These are phyloP conservation scores for Fonsecaea pugnacius DNA, from an alignment of 2,329 filamentous ascomycete genomes.

Conservation along the genomic window DNA sequence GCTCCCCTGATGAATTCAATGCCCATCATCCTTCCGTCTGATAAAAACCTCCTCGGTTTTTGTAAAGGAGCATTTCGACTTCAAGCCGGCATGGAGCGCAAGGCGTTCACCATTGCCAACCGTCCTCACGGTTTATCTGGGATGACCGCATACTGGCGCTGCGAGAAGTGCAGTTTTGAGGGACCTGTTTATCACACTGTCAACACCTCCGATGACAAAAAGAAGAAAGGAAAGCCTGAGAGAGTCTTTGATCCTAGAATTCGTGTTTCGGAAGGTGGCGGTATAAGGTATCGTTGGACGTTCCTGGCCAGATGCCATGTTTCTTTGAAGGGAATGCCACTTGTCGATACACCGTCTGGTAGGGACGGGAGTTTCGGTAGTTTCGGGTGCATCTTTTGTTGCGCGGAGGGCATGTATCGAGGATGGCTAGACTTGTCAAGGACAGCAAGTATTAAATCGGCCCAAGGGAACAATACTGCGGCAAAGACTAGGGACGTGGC, in stretches of 20 bases:
- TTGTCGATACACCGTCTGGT: constrained; percentile 33
- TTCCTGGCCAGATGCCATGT: constrained; percentile 56
- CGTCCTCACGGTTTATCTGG: constrained; percentile 32
- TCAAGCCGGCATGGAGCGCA: constrained; percentile 34
- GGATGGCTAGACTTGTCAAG: constrained; percentile 25
- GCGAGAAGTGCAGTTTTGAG: constrained; percentile 51
- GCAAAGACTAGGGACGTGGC: not conserved
- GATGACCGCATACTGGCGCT: constrained; percentile 43
- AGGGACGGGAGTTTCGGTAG: constrained; percentile 36
- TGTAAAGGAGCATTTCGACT: constrained; percentile 42
- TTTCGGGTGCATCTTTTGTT: constrained; percentile 56
- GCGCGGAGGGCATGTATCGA: constrained; percentile 43
- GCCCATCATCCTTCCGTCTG: constrained; percentile 40
- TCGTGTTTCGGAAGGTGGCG: constrained; percentile 35
- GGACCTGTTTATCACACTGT: constrained; percentile 40
- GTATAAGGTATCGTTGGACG: constrained; percentile 52
- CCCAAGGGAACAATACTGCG: constrained; percentile 14
- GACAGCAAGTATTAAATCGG: constrained; percentile 18
- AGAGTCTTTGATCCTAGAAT: constrained; percentile 40
- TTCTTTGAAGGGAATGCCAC: constrained; percentile 38
- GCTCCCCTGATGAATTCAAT: constrained; percentile 9
- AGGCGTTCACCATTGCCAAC: constrained; percentile 31
- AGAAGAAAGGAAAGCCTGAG: constrained; percentile 33
- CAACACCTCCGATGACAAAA: constrained; percentile 28
- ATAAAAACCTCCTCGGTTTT: constrained; percentile 46